These are phyloP conservation scores for Xylaria sp. DNA, from an alignment of 2,329 filamentous ascomycete genomes.

Conservation along the genomic window DNA sequence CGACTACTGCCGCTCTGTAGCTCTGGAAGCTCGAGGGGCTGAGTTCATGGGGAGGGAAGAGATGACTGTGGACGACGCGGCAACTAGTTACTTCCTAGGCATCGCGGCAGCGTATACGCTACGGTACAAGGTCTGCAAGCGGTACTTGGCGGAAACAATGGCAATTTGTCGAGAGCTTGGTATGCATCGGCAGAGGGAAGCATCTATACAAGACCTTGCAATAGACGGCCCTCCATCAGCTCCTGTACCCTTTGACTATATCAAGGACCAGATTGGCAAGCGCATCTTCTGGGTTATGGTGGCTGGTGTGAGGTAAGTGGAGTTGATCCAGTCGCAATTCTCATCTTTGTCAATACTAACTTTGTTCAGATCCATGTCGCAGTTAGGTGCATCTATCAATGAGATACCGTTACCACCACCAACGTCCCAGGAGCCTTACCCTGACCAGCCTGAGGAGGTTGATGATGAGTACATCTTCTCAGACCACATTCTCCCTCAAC, in stretches of 20 bases:
- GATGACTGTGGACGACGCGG: constrained; percentile 64
- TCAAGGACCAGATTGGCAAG: constrained; percentile 73
- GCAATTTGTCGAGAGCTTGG: constrained; percentile 70
- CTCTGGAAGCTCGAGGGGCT: constrained; percentile 66
- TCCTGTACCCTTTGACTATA: constrained; percentile 62
- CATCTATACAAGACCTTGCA: constrained; percentile 36
- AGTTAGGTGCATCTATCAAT: constrained; percentile 71
- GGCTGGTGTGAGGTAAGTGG: constrained; percentile 66
- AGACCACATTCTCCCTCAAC: constrained; percentile 71
- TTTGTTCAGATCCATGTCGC: constrained; percentile 67
- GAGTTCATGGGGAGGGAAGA: constrained; percentile 48
- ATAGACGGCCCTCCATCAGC: constrained; percentile 43
- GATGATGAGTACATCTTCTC: constrained; percentile 81
- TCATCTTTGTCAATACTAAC: constrained; percentile 18
- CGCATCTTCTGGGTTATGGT: constrained; percentile 86
- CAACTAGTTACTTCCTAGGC: constrained; percentile 76
- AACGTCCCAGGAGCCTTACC: constrained; percentile 75
- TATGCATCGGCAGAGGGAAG: constrained; percentile 59
- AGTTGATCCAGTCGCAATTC: not conserved
- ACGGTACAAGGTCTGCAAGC: constrained; percentile 66
- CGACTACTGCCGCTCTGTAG: constrained; percentile 70
- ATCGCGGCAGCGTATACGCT: constrained; percentile 69
- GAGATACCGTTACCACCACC: constrained; percentile 77
- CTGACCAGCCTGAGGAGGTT: constrained; percentile 77
- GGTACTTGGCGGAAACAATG: constrained; percentile 74